Evolutionary conservation across 1,139 yeast genomes (phyloP).

Genomic region (Pichia sp.): DNA sequence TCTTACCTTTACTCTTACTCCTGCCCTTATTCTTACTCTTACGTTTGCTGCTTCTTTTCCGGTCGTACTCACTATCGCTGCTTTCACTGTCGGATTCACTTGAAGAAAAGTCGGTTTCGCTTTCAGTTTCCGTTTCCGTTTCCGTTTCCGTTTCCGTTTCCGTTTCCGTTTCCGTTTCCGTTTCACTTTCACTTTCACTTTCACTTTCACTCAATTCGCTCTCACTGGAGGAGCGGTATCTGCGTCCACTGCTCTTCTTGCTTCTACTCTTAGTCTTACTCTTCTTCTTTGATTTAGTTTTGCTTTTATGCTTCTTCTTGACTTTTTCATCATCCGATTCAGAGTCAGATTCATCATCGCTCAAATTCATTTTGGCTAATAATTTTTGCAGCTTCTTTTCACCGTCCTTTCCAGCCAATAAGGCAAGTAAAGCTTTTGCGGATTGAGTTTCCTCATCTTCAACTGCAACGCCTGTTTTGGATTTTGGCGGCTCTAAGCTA

Average conservation of each 20-base stretch:
- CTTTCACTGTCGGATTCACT: too few relatives aligned
- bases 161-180: background rate
- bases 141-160: background rate
- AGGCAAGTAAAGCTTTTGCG: background rate
- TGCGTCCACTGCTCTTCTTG: background rate
- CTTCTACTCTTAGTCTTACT: background rate
- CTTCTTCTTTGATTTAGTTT: background rate
- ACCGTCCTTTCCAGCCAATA: background rate
- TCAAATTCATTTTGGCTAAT: background rate
- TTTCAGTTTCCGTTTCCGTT: background rate
- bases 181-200: background rate
- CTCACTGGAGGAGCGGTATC: background rate
- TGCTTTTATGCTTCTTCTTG: background rate
- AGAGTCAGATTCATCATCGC: background rate
- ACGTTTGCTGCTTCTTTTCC: too few relatives aligned
- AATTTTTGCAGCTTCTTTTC: background rate
- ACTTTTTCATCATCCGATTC: background rate
- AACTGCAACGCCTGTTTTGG: background rate
- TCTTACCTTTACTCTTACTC: too few relatives aligned
- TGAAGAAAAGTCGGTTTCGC: too few relatives aligned
- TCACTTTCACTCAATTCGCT: constrained; percentile 1
- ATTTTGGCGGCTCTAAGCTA: background rate
- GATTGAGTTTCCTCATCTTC: background rate
- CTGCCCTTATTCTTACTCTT: too few relatives aligned
- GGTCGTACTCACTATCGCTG: too few relatives aligned